These are phyloP conservation scores for Cercospora canescens DNA, from an alignment of 2,329 filamentous ascomycete species.

Conservation along the genomic window DNA sequence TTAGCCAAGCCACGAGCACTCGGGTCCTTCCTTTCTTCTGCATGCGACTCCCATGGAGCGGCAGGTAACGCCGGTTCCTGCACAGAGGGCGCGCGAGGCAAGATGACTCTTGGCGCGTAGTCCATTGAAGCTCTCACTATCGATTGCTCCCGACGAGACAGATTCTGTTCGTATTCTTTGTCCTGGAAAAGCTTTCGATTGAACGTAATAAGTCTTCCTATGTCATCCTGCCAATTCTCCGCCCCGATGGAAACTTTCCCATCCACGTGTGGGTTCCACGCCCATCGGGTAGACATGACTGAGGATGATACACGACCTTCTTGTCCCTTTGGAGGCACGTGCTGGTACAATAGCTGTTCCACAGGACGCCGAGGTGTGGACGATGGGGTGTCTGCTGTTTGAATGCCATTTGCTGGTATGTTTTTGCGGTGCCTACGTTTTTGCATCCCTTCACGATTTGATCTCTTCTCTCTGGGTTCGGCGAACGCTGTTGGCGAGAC, in stretches of 20 bases:
- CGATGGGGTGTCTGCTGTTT: background rate
- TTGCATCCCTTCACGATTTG: background rate
- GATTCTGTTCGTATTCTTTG: background rate
- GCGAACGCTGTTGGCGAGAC: background rate
- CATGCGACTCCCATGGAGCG: conserved; percentile 11
- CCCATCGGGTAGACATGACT: background rate
- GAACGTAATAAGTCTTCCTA: background rate
- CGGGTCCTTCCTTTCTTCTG: background rate
- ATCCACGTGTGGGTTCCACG: background rate
- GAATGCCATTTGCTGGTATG: background rate
- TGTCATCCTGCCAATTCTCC: conserved; percentile 1
- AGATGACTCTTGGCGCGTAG: conserved; percentile 7
- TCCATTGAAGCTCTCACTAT: background rate
- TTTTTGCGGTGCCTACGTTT: background rate
- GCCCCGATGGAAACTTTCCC: background rate
- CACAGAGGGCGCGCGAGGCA: background rate
- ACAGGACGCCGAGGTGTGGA: too few species aligned
- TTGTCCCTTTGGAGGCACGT: too few species aligned
- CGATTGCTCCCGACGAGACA: background rate
- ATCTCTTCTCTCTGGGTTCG: background rate
- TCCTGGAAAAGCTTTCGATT: background rate
- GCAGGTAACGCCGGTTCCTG: background rate
- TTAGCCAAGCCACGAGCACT: background rate
- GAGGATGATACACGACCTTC: background rate
- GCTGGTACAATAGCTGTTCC: too few species aligned